Base-by-base conservation (phyloP, 495 filamentous ascomycete species). In the Tuber magnatum region DNA sequence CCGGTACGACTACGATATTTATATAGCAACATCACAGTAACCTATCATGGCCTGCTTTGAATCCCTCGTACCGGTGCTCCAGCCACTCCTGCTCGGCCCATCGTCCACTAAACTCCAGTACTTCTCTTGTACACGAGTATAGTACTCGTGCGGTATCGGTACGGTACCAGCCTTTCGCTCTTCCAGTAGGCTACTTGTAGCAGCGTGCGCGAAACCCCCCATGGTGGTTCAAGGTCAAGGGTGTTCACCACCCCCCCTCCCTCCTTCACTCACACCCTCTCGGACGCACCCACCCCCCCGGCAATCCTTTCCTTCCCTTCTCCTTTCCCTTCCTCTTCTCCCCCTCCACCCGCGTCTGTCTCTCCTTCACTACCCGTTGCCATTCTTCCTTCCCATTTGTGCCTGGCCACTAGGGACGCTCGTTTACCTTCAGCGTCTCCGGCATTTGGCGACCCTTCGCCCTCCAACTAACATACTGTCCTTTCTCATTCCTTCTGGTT, bases 321-420 rank as follows among this genome's bases (percentile, higher is more conserved):
- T 79, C 78, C 79, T 75, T 73, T 83, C 71, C 79, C 68, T 77
- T 76, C 77, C 78, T 71, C 77, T 77, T 78, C 83, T 80, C 76
- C 28, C 56, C 28, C 72, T 79, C 75, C 72, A 71, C 72, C 68
- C 77, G 76, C 76, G 73, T 79, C 76, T 75, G 77, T 79, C 77
- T 79, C 70, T 79, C 77, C 73, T 79, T 79, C 77, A 79, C 78
- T 76, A 73, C 76, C 56, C 77, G 78, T 79, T 78, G 77, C 76
- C 70, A 79, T 79, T 83, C 83, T 82, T 76, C 80, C 77, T 76
- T 69, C 74, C 75, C 73, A 65, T 71, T 78, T 43, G 73, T 79
- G 76, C 71, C 76, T 71, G 77, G 70, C 77, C 56, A 35, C 16
- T 14, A 79, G 77, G 77, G 78, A 79, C 77, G 77, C 77, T 79